phyloP scores from a whole-genome alignment of 2,329 filamentous ascomycete genomes.

The Xylaria sp. region DNA sequence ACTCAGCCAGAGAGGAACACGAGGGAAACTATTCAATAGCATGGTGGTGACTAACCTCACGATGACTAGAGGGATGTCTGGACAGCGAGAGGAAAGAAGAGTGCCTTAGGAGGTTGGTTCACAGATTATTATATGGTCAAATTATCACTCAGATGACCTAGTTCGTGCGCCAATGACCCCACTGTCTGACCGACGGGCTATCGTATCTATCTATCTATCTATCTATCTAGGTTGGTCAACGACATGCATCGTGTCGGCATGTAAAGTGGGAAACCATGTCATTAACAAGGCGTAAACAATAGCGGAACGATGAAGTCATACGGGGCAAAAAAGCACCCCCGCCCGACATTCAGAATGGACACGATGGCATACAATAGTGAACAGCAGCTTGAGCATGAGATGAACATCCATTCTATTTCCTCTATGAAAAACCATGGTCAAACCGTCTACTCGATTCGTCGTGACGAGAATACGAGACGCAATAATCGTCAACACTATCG shows the following conservation, averaged over 20 bases:
- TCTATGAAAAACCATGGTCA: too few relatives aligned
- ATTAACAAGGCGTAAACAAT: neutral
- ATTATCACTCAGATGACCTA: neutral
- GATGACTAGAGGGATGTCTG: neutral
- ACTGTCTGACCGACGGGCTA: neutral
- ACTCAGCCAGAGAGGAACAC: constrained; percentile 31
- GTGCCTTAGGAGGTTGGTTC: neutral
- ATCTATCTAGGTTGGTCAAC: neutral
- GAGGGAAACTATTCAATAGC: constrained; percentile 12
- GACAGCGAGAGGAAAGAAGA: neutral
- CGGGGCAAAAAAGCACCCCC: too few relatives aligned
- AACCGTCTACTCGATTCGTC: too few relatives aligned
- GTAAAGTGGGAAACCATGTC: neutral
- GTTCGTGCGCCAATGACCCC: neutral
- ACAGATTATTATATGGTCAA: neutral
- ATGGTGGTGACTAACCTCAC: neutral
- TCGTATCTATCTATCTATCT: neutral
- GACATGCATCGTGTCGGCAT: neutral
- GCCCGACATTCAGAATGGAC: too few relatives aligned
- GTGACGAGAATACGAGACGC: too few relatives aligned
- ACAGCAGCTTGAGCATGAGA: too few relatives aligned
- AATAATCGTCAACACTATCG: too few relatives aligned
- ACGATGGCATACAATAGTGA: too few relatives aligned
- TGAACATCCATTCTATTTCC: too few relatives aligned
- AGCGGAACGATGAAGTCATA: too few relatives aligned